Conservation (phyloP, 2,329 filamentous ascomycete genomes). For the Pestalotiopsis sp. region DNA sequence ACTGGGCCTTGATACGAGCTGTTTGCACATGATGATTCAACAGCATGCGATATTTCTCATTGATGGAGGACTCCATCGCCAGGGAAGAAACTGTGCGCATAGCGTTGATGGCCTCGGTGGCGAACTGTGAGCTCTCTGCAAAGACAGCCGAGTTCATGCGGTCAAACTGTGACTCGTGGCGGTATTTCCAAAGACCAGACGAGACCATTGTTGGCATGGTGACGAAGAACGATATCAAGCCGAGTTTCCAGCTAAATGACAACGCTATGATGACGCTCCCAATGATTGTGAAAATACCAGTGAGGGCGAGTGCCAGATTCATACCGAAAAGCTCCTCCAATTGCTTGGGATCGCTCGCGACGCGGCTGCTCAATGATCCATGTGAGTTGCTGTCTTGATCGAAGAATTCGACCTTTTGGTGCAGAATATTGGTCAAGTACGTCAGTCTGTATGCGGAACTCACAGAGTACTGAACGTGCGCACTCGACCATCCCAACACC, state of each 20-base stretch:
- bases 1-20: slow-evolving; percentile 62
- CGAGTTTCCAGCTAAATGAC: slow-evolving; percentile 73
- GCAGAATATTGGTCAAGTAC: slow-evolving; percentile 42
- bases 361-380: slow-evolving; percentile 56
- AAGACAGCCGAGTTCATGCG: slow-evolving; percentile 68
- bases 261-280: slow-evolving; percentile 69
- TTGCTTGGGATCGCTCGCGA: slow-evolving; percentile 51
- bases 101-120: slow-evolving; percentile 70
- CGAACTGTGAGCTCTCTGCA: slow-evolving; percentile 70
- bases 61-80: slow-evolving; percentile 62
- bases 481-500: slow-evolving; percentile 34
- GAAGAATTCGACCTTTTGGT: slow-evolving; percentile 50
- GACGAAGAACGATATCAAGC: slow-evolving; percentile 63
- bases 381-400: slow-evolving; percentile 59
- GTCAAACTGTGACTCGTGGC: slow-evolving; percentile 64
- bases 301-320: slow-evolving; percentile 58
- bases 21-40: slow-evolving; percentile 58
- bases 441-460: slow-evolving; percentile 28
- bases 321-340: slow-evolving; percentile 58
- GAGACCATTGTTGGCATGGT: slow-evolving; percentile 50
- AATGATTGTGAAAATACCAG: slow-evolving; percentile 60
- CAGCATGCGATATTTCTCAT: slow-evolving; percentile 59
- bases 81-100: slow-evolving; percentile 71
- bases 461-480: slow-evolving; percentile 54
- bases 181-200: slow-evolving; percentile 49